Base-by-base conservation (phyloP, 306 rosid species). In the Sesbania bispinosa region DNA sequence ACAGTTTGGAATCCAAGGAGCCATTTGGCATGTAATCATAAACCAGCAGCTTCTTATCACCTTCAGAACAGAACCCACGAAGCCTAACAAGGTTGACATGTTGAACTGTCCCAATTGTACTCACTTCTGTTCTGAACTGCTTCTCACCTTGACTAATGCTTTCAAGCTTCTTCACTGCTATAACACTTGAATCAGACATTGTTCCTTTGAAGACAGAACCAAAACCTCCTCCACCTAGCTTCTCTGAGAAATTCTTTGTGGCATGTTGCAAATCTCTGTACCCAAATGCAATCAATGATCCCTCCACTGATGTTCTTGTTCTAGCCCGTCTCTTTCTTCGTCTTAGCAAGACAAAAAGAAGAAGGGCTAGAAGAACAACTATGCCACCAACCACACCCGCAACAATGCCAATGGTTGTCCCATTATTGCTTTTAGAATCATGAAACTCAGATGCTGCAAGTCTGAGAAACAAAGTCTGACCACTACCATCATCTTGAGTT, bases 101-200 rank as follows among this genome's bases (percentile, higher is more conserved):
- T 64, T 90, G 94, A 50, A 93, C 79, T 24, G 92, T 86, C 16
- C 98, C 97, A 20, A 90, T 90, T 14, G 98, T 90, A 71, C 92
- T 81, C 27, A 93, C 96, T 78, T 90, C 98, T 38, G 90, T 77
- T 21, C 97, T 67, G 45, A 93, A 90, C 63, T 90, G 97, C 85
- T 88, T 90, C 94, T 93, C 98, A 8, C 98, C 96, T 79, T 93
- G 96, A 81, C 84, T 79, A 24, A 93, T 69, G 74, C 96, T 80
- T 52, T 93, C 92, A 3, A 93, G 96, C 79, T 80, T 90, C 83
- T 93, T 90, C 80, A 88, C 98, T 32, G 98, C 98, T 48, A 93
- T 57, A 52, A 70, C 75, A 23, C 87, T 77, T 6, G 97, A 87
- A 81, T 93, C 88, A 3, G 89, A 48, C 84, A 93, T 55, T 10